Evolutionary conservation across 768 basidiomycete genomes (phyloP).

Genomic region (Lactarius evosmus): DNA sequence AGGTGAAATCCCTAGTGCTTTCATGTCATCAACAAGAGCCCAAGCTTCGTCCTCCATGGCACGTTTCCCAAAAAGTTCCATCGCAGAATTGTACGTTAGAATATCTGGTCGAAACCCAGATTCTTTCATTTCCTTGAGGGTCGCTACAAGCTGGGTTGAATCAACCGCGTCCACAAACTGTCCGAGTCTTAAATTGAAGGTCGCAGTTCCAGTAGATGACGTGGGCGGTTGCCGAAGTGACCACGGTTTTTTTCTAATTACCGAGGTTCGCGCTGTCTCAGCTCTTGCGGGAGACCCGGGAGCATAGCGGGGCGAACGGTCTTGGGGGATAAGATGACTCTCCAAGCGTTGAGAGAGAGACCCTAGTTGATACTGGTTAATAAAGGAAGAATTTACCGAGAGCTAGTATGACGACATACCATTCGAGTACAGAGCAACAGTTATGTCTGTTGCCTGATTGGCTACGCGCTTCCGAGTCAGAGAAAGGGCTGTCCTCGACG

Average conservation of each 20-base stretch:
- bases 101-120: constrained; percentile 16
- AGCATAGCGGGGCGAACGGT: constrained; percentile 3
- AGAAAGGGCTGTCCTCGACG: constrained; percentile 21
- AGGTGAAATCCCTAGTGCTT: constrained; percentile 49
- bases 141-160: constrained; percentile 4
- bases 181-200: constrained; percentile 22
- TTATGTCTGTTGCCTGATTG: background rate
- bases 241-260: constrained; percentile 10
- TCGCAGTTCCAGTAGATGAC: background rate
- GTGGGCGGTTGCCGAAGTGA: background rate
- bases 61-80: constrained; percentile 40
- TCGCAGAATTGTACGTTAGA: constrained; percentile 31
- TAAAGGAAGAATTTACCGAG: background rate
- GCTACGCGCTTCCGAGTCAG: constrained; percentile 15
- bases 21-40: constrained; percentile 54
- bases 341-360: background rate
- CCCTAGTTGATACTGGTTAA: background rate
- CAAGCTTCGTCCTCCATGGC: constrained; percentile 43
- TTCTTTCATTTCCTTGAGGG: constrained; percentile 24
- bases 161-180: background rate
- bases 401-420: background rate
- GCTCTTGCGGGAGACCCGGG: background rate
- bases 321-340: constrained; percentile 4
- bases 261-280: no score
- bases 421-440: constrained; percentile 8